Evolutionary conservation across 2,329 filamentous ascomycete genomes (phyloP).

Genomic region (Pseudogymnoascus sp.): DNA sequence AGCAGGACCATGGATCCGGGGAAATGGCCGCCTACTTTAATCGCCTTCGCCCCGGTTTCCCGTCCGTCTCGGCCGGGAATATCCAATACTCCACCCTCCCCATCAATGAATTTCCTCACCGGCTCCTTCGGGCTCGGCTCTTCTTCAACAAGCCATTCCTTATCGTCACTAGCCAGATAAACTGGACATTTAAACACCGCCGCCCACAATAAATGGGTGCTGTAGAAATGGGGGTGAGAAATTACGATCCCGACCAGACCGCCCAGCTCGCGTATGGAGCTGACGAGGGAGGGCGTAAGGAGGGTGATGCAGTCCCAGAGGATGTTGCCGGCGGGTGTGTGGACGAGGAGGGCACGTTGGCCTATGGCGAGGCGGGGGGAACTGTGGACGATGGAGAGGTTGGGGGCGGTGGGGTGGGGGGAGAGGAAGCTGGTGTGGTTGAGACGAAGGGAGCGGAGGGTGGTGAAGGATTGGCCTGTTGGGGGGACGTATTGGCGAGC

Average conservation of each 20-base stretch:
- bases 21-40: constrained; percentile 75
- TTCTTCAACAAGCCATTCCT: constrained; percentile 49
- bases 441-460: constrained; percentile 38
- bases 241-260: constrained; percentile 67
- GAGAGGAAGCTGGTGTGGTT: constrained; percentile 48
- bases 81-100: constrained; percentile 33
- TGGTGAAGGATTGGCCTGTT: constrained; percentile 58
- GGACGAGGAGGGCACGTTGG: constrained; percentile 62
- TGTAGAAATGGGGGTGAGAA: constrained; percentile 76
- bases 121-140: constrained; percentile 28
- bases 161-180: constrained; percentile 59
- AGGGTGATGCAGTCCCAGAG: constrained; percentile 73
- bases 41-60: constrained; percentile 45
- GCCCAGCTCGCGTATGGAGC: constrained; percentile 49
- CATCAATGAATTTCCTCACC: constrained; percentile 41
- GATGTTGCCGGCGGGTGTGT: constrained; percentile 59
- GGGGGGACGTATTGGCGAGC: constrained; percentile 62
- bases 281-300: constrained; percentile 56
- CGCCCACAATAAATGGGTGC: constrained; percentile 68
- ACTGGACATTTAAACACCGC: constrained; percentile 60
- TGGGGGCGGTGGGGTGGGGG: constrained; percentile 36
- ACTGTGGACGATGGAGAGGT: constrained; percentile 41
- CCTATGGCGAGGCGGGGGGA: constrained; percentile 62
- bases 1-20: constrained; percentile 63
- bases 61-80: constrained; percentile 22